These are phyloP conservation scores for Thalia dealbata DNA, from an alignment of 176 grass and related monocot species.

Conservation along the genomic window DNA sequence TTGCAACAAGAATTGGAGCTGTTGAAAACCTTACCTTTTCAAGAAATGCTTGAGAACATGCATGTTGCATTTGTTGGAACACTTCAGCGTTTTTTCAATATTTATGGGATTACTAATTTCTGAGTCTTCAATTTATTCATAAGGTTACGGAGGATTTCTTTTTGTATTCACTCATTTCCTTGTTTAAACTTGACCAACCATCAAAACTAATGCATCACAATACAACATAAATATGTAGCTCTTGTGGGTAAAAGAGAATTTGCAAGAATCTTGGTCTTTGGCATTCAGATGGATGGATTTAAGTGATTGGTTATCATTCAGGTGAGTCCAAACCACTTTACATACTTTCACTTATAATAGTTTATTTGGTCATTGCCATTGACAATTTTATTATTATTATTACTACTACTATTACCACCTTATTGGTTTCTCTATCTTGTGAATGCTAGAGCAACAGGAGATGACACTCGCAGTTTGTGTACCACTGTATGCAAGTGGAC, in stretches of 20 bases:
- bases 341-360: not conserved
- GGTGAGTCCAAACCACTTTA: slow-evolving; percentile 23
- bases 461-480: slow-evolving; percentile 91
- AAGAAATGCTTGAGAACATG: not conserved
- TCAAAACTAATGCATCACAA: not conserved
- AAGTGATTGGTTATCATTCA: slow-evolving; percentile 96
- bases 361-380: not conserved
- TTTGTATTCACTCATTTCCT: not conserved
- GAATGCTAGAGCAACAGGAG: slow-evolving; percentile 61
- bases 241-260: slow-evolving; percentile 95
- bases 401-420: not conserved
- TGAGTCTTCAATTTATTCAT: not conserved
- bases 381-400: not conserved
- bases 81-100: not conserved
- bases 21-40: not conserved
- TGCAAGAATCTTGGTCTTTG: slow-evolving; percentile 89
- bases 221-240: slow-evolving; percentile 39
- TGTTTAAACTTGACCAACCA: not conserved
- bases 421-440: not conserved
- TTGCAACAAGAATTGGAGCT: not conserved
- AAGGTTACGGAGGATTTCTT: not conserved
- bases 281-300: slow-evolving; percentile 93
- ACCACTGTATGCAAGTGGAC: slow-evolving; percentile 97
- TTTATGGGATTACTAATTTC: not conserved
- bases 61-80: not conserved